phyloP scores from a whole-genome alignment of 257 asterid species.

The Henckelia pumila region DNA sequence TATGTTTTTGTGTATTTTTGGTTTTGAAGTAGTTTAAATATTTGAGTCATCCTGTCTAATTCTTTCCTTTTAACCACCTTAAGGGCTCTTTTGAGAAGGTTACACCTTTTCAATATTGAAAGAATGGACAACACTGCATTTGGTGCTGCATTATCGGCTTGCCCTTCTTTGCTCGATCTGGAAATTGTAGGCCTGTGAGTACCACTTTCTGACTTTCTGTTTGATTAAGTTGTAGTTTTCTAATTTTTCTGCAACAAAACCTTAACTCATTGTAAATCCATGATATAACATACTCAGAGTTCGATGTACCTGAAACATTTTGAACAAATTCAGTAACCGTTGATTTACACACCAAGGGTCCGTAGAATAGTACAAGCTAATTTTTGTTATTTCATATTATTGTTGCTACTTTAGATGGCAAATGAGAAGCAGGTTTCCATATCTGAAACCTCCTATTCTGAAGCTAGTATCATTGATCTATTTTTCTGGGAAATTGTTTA shows the following conservation, averaged over 20 bases:
- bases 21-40: neutral
- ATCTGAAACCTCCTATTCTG: slow-evolving; percentile 5
- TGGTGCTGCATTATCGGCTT: slow-evolving; percentile 65
- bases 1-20: slow-evolving; percentile 4
- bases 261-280: neutral
- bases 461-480: neutral
- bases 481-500: neutral
- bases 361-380: neutral
- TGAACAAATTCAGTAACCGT: neutral
- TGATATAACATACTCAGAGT: neutral
- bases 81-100: slow-evolving; percentile 62
- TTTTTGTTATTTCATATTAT: neutral
- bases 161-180: slow-evolving; percentile 69
- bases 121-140: slow-evolving; percentile 66
- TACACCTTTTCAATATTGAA: slow-evolving; percentile 82
- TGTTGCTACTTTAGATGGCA: slow-evolving; percentile 6
- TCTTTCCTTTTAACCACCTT: slow-evolving; percentile 15
- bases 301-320: slow-evolving; percentile 5
- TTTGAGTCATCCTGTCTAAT: slow-evolving; percentile 11
- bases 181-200: slow-evolving; percentile 95
- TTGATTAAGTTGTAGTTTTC: slow-evolving; percentile 17
- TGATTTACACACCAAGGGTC: slow-evolving; percentile 10
- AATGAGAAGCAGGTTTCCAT: slow-evolving; percentile 1
- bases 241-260: slow-evolving; percentile 12
- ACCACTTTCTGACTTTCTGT: slow-evolving; percentile 10